Evolutionary conservation across 2,329 filamentous ascomycete genomes (phyloP), one percentile per base, ranked within the genome.

Genomic region (Aspergillus fructus): DNA sequence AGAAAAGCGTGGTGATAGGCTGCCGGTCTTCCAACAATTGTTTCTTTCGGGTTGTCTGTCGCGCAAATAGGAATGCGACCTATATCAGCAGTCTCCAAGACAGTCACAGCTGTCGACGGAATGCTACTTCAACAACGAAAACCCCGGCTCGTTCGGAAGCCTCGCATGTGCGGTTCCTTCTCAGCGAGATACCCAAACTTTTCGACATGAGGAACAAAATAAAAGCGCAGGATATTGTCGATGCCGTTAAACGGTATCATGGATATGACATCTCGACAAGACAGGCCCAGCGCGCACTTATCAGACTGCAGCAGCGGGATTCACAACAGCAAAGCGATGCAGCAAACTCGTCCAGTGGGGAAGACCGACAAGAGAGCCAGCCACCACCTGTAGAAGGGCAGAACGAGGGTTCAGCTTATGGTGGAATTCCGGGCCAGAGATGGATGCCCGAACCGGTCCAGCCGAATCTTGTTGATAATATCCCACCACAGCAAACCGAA

Each of bases 71-170:
- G 59, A 73, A 73, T 56, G 64, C 71, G 56, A 76, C 73, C 30
- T 74, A 76, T 53, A 74, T 76, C 58, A 75, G 71, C 53, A 75
- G 70, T 51, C 64, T 75, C 48, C 71, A 75, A 54, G 73, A 76
- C 59, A 70, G 63, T 45, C 74, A 76, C 62, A 74, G 66, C 55
- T 76, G 74, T 59, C 71, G 69, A 12, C 59, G 66, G 39, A 68
- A 66, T 63, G 63, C 66, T 33, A 64, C 66, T 7, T 66, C 68
- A 5, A 63, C 70, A 4, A 62, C 62, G 7, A 66, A 65, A 17
- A 73, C 71, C 5, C 69, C 73, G n/a, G 70, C 71, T 34, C 73
- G 73, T 34, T 73, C 74, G 13, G 73, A 75, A 59, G 71, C 69
- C 8, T 75, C 74, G n/a, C 74, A 75, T 64, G 71, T 76, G 15